Base-by-base conservation (phyloP, 2,329 filamentous ascomycete species). In the Cordyceps militaris region DNA sequence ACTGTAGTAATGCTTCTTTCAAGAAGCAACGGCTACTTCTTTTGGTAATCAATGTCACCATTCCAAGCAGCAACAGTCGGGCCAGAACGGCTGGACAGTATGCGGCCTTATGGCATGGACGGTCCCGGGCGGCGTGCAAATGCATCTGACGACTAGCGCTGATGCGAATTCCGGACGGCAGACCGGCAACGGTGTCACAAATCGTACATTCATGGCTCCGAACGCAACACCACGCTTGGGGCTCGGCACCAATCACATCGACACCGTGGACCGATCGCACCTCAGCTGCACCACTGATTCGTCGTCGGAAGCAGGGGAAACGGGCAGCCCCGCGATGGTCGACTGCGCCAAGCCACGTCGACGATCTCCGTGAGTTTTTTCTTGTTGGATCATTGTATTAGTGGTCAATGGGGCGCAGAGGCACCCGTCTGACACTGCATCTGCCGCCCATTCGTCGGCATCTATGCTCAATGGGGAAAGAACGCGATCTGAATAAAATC, bases 161-260 rank as follows among this genome's bases (percentile, higher is more conserved):
- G 50, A 53, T 44, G 50, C 50, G 49, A 53, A 44, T 14, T 11
- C 50, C 50, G 50, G 36, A 6, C 48, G 32, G 48, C 21, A 16
- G 3, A 24, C 19, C 48, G 46, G 46, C 32, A 26, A 48, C 13
- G 47, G 13, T 44, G 23, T 28, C 46, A 32, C 46, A n/a, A 34
- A 49, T 51, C 48, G 34, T 34, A 36, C 19, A 49, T n/a, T n/a
- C n/a, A n/a, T n/a, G n/a, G n/a, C n/a, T n/a, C n/a, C 32, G 8
- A 10, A 26, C 9, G 34, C 14, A 40, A 50, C 26, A 13, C 9
- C 21, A 40, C 13, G 14, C 4, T 4, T 14, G 4, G 21, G 16
- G 14, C 9, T 9, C 11, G 14, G 10, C 9, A 9, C 50, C 50
- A 32, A 53, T 44, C 24, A 23, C 24, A 8, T 14, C 7, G 2